Base-by-base conservation (phyloP, 192 early-diverging fungal species). In the Coemansia sp. region DNA sequence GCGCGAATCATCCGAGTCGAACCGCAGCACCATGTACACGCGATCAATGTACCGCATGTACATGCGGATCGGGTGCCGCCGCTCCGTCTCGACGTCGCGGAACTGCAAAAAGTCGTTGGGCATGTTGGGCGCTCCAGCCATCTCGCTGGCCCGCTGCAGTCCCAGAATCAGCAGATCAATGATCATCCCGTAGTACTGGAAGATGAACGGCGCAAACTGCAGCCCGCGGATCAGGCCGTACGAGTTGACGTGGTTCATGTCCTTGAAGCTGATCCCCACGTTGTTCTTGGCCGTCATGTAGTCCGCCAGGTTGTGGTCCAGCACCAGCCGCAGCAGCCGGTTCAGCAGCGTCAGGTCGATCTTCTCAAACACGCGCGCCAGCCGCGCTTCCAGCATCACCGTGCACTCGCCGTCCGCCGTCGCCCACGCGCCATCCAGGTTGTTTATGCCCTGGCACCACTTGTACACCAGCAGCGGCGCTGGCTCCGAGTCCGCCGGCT, bases 201-300 rank as follows among this genome's bases (percentile, higher is more conserved):
- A 94, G 49, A 99, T 90, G 66, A 99, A 99, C 24, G 91, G 91
- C 30, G 92, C 91, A 61, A 99, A 99, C 74, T 99, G 97, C 51
- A 99, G 85, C 47, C 97, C 97, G 62, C 95, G 91, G 61, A 99
- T 92, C 33, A 99, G 81, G 57, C 97, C 97, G 69, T 92, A 96
- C 21, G 94, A 84, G 74, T 99, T 99, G 44, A 96, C 91, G 72
- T 99, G 97, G 78, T 92, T 93, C 97, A 99, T 99, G 62, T 99
- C 97, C 82, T 98, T 99, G 84, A 96, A 99, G 60, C 86, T 94
- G 48, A 99, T 72, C 12, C 90, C 92, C 31, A 99, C 89, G 82
- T 99, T 99, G 83, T 99, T 99, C 82, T 99, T 99, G 62, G 95
- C 93, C 0, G 97, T 97, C 87, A 98, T 95, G 70, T 99, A 99